Base-by-base conservation (phyloP, 208 protist species). In the Acanthamoeba triangularis region DNA sequence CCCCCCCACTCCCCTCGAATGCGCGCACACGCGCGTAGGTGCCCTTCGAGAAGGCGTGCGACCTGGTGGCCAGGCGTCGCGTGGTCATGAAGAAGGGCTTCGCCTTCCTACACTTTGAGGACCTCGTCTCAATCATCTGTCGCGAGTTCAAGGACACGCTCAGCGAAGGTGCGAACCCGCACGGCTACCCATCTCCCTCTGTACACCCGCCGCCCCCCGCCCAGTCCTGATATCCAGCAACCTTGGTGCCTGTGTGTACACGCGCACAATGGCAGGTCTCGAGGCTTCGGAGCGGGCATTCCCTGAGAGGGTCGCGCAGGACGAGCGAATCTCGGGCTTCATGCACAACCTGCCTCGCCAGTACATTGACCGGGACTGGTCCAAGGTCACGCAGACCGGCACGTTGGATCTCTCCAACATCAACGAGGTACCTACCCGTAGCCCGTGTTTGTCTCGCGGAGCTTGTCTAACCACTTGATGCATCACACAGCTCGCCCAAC, bases 41-140 rank as follows among this genome's bases (percentile, higher is more conserved):
- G 28, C 84, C 84, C 30, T 90, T 90, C n/a, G 84, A 90, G 52
- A 90, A 69, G 56, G 84, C 84, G n/a, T 90, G 84, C 30, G 59
- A 61, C 18, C 33, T 90, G 84, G 84, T 90, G 56, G 84, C 84
- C 52, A 41, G 28, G 54, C 28, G 84, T 1, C 28, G 59, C 18
- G 84, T 90, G 84, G 4, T 90, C 2, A 90, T 90, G 84, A 63
- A 47, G 33, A 30, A 28, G 11, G 84, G 84, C 18, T 90, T 90
- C 61, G 84, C 84, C 54, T 90, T 72, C 84, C 84, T 90, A 2
- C 84, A 90, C 54, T 61, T 69, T 49, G 59, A 69, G 33, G 84
- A 90, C 41, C 84, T 90, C 28, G 84, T 90, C 14, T 61, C 84
- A 3, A 90, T 90, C 54, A 90, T 90, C 47, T 72, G 49, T 52